Percentiles rank a stretch among this genome's conserved stretches.
Evolutionary conservation across 2,329 filamentous ascomycete genomes (phyloP).

Genomic region (Camptophora hylomeconis): DNA sequence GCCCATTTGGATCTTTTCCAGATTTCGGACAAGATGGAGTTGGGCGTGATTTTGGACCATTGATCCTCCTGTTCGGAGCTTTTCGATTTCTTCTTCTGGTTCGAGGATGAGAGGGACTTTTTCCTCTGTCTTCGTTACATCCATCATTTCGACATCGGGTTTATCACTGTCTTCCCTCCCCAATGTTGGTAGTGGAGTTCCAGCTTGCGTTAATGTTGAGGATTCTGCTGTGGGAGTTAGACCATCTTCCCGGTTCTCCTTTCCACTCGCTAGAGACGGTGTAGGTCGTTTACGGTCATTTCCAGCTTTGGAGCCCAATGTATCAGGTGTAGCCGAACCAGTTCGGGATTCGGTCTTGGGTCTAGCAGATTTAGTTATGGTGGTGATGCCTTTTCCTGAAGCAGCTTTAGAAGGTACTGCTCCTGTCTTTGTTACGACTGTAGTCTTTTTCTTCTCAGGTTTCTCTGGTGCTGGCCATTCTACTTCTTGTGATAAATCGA

Average conservation of each 20-base stretch:
- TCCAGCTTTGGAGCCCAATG: slow-evolving; percentile 31
- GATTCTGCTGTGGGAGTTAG: slow-evolving; percentile 18
- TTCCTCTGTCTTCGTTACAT: slow-evolving; percentile 27
- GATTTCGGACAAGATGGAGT: slow-evolving; percentile 87
- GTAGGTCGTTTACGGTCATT: slow-evolving; percentile 34
- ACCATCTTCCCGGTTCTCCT: slow-evolving; percentile 43
- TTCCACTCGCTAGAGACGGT: slow-evolving; percentile 45
- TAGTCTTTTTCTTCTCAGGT: slow-evolving; percentile 71
- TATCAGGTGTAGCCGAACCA: slow-evolving; percentile 43
- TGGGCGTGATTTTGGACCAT: slow-evolving; percentile 99
- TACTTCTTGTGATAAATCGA: slow-evolving; percentile 80
- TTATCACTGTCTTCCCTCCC: slow-evolving; percentile 10
- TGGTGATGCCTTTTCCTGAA: slow-evolving; percentile 38
- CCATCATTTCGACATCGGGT: slow-evolving; percentile 32
- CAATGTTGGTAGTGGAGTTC: slow-evolving; percentile 24
- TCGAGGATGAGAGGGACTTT: slow-evolving; percentile 15
- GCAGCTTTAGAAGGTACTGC: slow-evolving; percentile 40
- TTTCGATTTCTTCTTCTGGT: slow-evolving; percentile 67
- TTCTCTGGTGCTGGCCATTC: slow-evolving; percentile 94
- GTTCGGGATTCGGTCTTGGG: slow-evolving; percentile 38
- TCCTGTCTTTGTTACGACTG: slow-evolving; percentile 38
- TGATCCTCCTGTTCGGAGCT: slow-evolving; percentile 81
- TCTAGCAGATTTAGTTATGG: slow-evolving; percentile 39
- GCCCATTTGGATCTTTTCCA: slow-evolving; percentile 89
- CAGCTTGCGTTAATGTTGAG: slow-evolving; percentile 20